phyloP scores from a whole-genome alignment of 1,284 basidiomycete genomes.

The Phenoliferia sp. region DNA sequence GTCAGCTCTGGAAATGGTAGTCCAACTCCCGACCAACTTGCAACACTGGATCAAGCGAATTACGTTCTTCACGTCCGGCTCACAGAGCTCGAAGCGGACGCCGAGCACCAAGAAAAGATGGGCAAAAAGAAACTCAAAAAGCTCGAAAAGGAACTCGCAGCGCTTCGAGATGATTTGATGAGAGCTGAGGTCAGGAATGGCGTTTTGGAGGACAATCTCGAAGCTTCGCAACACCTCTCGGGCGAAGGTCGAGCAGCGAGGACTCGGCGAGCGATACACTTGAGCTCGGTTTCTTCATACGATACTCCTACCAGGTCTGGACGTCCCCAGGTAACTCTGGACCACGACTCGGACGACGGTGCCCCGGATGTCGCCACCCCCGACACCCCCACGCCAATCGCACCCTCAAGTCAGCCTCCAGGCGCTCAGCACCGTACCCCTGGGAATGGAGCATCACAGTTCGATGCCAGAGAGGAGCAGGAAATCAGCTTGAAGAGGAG shows the following conservation, averaged over 20 bases:
- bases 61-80: constrained; percentile 68
- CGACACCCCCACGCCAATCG: neutral
- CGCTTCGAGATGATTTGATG: constrained; percentile 65
- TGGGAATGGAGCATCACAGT: too few species aligned
- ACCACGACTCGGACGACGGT: constrained; percentile 5
- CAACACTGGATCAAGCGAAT: constrained; percentile 69
- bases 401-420: too few species aligned
- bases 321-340: neutral
- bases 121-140: constrained; percentile 63
- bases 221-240: neutral
- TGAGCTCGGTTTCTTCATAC: neutral
- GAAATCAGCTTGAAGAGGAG: neutral
- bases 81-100: constrained; percentile 66
- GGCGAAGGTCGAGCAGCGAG: neutral
- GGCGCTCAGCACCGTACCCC: too few species aligned
- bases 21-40: constrained; percentile 50
- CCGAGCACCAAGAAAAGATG: constrained; percentile 58
- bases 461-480: too few species aligned
- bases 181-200: constrained; percentile 56
- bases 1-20: constrained; percentile 49
- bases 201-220: constrained; percentile 57
- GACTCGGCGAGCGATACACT: neutral
- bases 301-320: neutral
- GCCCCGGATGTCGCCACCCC: neutral
- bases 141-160: constrained; percentile 69